A percentile compares a stretch with the other conserved stretches of the same genome.
These are phyloP conservation scores for Lanzia echinophila DNA, from an alignment of 2,329 filamentous ascomycete genomes.

Conservation along the genomic window DNA sequence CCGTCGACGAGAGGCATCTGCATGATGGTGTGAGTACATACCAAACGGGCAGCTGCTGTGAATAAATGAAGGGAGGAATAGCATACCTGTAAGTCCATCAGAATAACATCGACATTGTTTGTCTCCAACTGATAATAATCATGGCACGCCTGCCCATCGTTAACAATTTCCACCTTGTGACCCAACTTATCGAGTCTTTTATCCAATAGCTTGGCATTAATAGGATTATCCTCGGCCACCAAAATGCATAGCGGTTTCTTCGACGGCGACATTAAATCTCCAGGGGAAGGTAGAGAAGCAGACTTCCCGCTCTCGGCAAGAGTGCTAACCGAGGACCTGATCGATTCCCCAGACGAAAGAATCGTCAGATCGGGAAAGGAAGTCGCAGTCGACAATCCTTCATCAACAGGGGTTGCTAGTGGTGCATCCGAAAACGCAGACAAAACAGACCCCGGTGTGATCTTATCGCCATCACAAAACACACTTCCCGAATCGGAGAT, in stretches of 20 bases:
- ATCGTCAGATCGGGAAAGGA: neutral
- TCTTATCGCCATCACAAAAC: neutral
- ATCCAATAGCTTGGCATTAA: conserved; percentile 75
- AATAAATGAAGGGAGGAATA: neutral
- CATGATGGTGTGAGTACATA: neutral
- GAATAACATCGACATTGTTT: conserved; percentile 64
- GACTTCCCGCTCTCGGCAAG: neutral
- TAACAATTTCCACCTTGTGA: conserved; percentile 63
- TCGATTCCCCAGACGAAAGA: neutral
- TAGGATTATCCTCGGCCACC: conserved; percentile 84
- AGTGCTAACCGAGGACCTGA: neutral
- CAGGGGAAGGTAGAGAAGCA: neutral
- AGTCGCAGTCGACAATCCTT: neutral
- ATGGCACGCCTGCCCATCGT: conserved; percentile 81
- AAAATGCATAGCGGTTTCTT: conserved; percentile 42
- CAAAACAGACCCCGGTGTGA: neutral
- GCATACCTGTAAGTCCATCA: conserved; percentile 89
- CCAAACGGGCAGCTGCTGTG: neutral
- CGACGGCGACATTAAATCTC: neutral
- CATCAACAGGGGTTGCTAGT: neutral
- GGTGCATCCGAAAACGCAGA: neutral
- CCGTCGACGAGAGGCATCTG: conserved; percentile 93
- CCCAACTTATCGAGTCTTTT: conserved; percentile 73
- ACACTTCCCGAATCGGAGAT: neutral
- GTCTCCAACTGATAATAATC: conserved; percentile 58